Conservation (phyloP, 2,329 filamentous ascomycete genomes). For the Neurospora sp. region DNA sequence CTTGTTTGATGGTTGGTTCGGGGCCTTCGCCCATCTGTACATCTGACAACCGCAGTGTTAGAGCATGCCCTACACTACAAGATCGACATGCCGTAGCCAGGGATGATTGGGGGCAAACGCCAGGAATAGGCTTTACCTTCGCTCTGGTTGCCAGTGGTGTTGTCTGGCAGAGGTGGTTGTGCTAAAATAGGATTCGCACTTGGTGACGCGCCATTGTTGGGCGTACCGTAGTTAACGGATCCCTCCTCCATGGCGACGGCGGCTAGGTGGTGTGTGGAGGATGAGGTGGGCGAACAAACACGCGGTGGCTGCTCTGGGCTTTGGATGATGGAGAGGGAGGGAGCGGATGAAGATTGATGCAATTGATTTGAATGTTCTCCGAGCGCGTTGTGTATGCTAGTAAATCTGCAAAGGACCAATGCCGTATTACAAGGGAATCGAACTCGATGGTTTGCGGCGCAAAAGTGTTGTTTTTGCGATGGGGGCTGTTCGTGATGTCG, state of each 20-base stretch:
- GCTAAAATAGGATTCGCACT: constrained; percentile 46
- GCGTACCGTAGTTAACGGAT: constrained; percentile 46
- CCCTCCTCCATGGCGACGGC: constrained; percentile 45
- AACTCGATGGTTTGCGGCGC: neutral
- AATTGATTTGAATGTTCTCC: neutral
- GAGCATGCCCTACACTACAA: constrained; percentile 9
- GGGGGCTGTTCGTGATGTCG: constrained; percentile 1
- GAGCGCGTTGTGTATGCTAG: neutral
- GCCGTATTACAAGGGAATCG: neutral
- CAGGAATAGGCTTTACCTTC: constrained; percentile 34
- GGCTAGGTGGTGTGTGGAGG: constrained; percentile 10
- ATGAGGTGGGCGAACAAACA: neutral
- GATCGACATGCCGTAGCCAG: constrained; percentile 1
- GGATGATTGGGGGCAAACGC: neutral
- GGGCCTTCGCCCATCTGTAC: constrained; percentile 51
- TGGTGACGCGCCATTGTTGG: constrained; percentile 46
- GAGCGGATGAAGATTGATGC: constrained; percentile 3
- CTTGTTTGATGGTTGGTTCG: constrained; percentile 48
- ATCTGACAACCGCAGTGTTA: constrained; percentile 32
- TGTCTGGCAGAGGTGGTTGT: constrained; percentile 41
- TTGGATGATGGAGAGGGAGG: neutral
- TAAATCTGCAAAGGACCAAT: neutral
- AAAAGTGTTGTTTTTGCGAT: neutral
- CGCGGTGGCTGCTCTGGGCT: neutral
- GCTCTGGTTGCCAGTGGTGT: constrained; percentile 20